Evolutionary conservation across 2,329 filamentous ascomycete genomes (phyloP).

Genomic region (Dothidotthia symphoricarpi): DNA sequence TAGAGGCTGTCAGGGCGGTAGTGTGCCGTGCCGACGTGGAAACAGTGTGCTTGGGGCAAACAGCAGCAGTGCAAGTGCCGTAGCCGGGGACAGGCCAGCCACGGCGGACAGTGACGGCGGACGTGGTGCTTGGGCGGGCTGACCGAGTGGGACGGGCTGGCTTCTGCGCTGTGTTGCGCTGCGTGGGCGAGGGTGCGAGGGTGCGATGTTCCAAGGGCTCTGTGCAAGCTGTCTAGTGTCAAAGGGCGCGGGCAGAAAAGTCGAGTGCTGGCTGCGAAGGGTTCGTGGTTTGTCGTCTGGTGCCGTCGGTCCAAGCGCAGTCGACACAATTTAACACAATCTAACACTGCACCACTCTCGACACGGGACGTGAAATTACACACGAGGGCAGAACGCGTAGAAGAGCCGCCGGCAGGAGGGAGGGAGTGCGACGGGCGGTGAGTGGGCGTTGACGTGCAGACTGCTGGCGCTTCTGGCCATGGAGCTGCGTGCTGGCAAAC

Average conservation of each 20-base stretch:
- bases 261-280: slow-evolving; percentile 1
- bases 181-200: neutral
- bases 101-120: slow-evolving; percentile 9
- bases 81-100: slow-evolving; percentile 4
- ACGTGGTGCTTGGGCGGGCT: slow-evolving; percentile 10
- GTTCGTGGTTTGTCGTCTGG: slow-evolving; percentile 9
- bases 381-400: slow-evolving; percentile 21
- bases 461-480: slow-evolving; percentile 25
- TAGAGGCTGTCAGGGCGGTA: neutral
- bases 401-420: slow-evolving; percentile 5
- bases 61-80: slow-evolving; percentile 9
- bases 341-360: no score
- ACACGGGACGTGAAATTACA: slow-evolving; percentile 15
- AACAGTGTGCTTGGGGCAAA: neutral
- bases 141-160: slow-evolving; percentile 1
- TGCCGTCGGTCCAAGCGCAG: slow-evolving; percentile 28
- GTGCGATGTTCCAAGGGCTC: slow-evolving; percentile 1
- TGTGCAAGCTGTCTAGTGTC: no score
- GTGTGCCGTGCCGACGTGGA: neutral
- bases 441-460: slow-evolving; percentile 21
- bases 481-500: neutral
- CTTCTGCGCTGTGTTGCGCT: no score
- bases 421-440: slow-evolving; percentile 20
- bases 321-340: no score
- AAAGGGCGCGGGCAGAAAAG: neutral